Percentiles rank a stretch among this genome's conserved stretches.
Conservation (phyloP, 345 rosid genomes). For the Linum trigynum region DNA sequence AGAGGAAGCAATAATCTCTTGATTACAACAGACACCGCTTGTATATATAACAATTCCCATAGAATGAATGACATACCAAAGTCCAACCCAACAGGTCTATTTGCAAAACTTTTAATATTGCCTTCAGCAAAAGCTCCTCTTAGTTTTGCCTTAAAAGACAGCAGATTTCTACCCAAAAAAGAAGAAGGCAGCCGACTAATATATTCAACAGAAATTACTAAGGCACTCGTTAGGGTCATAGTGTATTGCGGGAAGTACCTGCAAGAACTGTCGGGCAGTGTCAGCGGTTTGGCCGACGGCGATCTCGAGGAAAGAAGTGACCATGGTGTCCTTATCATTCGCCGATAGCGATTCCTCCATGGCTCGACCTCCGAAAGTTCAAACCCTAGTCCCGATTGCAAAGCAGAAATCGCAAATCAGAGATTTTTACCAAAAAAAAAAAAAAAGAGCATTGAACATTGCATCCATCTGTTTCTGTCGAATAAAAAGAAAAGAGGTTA, state of each 20-base stretch:
- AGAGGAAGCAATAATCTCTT: background rate
- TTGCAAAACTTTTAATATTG: background rate
- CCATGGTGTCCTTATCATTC: constrained; percentile 51
- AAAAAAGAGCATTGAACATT: background rate
- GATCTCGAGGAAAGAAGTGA: constrained; percentile 93
- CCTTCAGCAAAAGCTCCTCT: background rate
- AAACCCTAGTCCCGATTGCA: background rate
- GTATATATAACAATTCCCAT: background rate
- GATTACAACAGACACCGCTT: background rate
- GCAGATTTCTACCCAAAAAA: too few species aligned
- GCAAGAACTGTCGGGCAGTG: constrained; percentile 79
- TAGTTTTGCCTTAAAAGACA: background rate
- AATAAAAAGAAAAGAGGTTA: too few species aligned
- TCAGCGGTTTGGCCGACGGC: constrained; percentile 89
- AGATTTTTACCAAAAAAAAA: background rate
- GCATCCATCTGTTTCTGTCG: too few species aligned
- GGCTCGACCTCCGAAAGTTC: background rate
- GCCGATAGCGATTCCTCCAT: constrained; percentile 16
- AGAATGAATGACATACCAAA: background rate
- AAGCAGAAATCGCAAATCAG: too few species aligned
- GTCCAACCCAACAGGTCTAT: background rate
- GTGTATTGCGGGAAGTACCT: constrained; percentile 30
- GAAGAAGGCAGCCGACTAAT: too few species aligned
- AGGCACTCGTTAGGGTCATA: background rate
- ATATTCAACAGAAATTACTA: background rate